These are phyloP conservation scores for Neurospora sp. DNA, from an alignment of 495 filamentous ascomycete genomes.

Conservation along the genomic window DNA sequence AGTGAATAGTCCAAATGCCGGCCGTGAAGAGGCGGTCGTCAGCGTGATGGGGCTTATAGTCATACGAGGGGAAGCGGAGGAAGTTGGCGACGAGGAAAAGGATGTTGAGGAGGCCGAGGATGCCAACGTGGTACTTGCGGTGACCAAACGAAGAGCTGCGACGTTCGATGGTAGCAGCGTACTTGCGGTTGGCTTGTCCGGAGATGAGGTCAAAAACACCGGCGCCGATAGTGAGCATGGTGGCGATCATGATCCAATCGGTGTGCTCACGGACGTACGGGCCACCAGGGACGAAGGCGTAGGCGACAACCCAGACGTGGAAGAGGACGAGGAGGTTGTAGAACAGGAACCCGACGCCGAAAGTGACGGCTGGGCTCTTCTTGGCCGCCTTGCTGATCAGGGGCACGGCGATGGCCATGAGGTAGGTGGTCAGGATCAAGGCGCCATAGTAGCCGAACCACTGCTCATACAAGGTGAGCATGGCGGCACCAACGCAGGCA, in stretches of 20 bases:
- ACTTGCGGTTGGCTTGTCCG: constrained; percentile 13
- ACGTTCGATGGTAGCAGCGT: constrained; percentile 5
- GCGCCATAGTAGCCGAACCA: constrained; percentile 92
- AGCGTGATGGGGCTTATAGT: constrained; percentile 83
- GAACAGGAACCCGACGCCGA: constrained; percentile 77
- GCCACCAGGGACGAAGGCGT: constrained; percentile 97
- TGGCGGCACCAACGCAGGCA: constrained; percentile 66
- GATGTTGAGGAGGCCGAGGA: constrained; percentile 57
- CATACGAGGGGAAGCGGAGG: constrained; percentile 86
- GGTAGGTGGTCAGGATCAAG: constrained; percentile 61
- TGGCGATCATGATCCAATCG: constrained; percentile 84
- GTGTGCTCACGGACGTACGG: constrained; percentile 89
- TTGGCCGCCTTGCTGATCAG: constrained; percentile 65
- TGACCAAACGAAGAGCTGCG: constrained; percentile 19
- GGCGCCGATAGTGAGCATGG: constrained; percentile 73
- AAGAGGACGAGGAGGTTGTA: constrained; percentile 90
- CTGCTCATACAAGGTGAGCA: constrained; percentile 67
- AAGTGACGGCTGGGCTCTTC: constrained; percentile 64
- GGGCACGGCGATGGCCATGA: constrained; percentile 72
- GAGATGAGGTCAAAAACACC: constrained; percentile 71
- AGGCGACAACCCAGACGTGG: constrained; percentile 97
- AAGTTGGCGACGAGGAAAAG: constrained; percentile 74
- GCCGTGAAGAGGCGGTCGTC: constrained; percentile 79
- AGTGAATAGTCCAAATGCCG: constrained; percentile 99
- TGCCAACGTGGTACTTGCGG: constrained; percentile 41